Base-by-base conservation (phyloP, 2,329 filamentous ascomycete genomes). In the Alternaria alternata region DNA sequence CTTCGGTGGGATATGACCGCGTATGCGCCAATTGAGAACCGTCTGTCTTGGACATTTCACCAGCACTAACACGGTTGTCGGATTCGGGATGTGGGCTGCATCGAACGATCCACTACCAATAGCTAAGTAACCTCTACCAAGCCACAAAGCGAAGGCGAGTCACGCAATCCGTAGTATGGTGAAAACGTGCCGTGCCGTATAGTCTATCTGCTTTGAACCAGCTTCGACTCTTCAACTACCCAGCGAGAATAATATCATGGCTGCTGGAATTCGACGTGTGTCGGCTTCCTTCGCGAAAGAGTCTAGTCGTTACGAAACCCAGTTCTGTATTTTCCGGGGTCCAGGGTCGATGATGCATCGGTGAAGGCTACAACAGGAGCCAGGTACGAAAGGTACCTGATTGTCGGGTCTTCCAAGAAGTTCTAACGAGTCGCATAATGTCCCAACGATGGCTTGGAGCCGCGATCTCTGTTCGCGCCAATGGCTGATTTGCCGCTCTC, bases 1-100 rank as follows among this genome's bases (percentile, higher is more conserved):
- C 41, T 30, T 66, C 53, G 64, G 61, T 54, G 20, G 24, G 34
- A 60, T 59, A 41, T 43, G 46, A 43, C 51, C 43, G 56, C 30
- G n/a, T 24, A 36, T 22, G 30, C 51, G 51, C 44, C 44, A 55
- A 24, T 54, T 30, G 22, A 14, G 28, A 49, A 48, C 38, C 51
- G 34, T 54, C 42, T 28, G 34, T 30, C 42, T 59, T 48, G 36
- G 42, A 36, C 16, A 41, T 20, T 43, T 36, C 34, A 36, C 42
- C 51, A 48, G 5, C 43, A 49, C 53, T 49, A 55, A 34, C 34
- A 20, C 48, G 24, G 43, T 49, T 34, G 53, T 39, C 53, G 53
- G 53, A 28, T 41, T 41, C 53, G 53, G 53, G 42, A 36, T 49
- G 34, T 55, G 43, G 53, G 36, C 34, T 30, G 11, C 43, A 48